Conservation (phyloP, 345 rosid genomes). For the Cardamine resedifolia region DNA sequence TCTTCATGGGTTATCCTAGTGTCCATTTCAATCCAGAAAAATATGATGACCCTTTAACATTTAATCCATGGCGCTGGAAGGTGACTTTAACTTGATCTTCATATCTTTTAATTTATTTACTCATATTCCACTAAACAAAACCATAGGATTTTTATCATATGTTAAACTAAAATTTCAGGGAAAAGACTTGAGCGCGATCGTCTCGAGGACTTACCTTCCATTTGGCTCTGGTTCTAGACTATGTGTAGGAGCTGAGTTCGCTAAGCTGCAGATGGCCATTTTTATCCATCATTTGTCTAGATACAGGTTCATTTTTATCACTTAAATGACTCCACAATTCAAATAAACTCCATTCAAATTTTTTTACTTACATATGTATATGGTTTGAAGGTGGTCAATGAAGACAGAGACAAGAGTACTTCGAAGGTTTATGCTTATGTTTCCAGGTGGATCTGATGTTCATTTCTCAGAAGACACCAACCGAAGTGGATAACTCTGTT, state of each 20-base stretch:
- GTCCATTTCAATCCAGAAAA: constrained; percentile 21
- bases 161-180: too few species aligned
- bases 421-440: too few species aligned
- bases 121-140: neutral
- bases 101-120: neutral
- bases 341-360: too few species aligned
- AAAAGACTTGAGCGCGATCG: neutral
- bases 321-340: too few species aligned
- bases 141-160: neutral
- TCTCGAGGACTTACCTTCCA: constrained; percentile 13
- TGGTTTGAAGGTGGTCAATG: too few species aligned
- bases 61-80: constrained; percentile 42
- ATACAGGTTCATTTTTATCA: constrained; percentile 23
- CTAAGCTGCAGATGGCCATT: constrained; percentile 14
- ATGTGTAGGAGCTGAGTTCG: constrained; percentile 27
- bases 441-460: too few species aligned
- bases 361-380: too few species aligned
- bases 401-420: too few species aligned
- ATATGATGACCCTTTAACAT: constrained; percentile 25
- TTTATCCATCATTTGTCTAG: constrained; percentile 28
- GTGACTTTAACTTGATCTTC: too few species aligned
- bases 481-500: too few species aligned
- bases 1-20: constrained; percentile 25
- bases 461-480: too few species aligned
- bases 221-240: constrained; percentile 31